These are phyloP conservation scores for Stipa capillata DNA, from an alignment of 176 grass and related monocot genomes.

Conservation along the genomic window DNA sequence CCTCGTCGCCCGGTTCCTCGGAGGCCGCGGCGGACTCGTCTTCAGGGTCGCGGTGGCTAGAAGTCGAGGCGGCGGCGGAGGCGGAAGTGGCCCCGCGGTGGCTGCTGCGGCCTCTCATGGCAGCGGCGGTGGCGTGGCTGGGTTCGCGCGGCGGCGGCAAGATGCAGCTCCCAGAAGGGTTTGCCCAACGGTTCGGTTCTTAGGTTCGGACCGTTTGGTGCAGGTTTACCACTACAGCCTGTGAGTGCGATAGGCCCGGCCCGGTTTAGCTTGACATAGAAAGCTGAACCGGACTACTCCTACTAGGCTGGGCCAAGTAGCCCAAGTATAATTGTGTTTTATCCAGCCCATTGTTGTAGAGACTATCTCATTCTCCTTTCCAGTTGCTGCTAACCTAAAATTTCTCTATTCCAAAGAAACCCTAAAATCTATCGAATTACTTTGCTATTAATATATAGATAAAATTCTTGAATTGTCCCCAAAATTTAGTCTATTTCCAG, in stretches of 20 bases:
- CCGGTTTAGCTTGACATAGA: background rate
- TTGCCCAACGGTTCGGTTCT: background rate
- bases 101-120: constrained; percentile 37
- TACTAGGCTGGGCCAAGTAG: background rate
- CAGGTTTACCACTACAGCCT: background rate
- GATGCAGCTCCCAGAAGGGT: background rate
- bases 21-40: background rate
- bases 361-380: background rate
- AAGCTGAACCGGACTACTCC: background rate
- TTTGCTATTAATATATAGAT: no score
- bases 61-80: background rate
- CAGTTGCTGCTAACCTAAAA: no score
- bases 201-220: background rate
- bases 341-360: background rate
- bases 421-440: no score
- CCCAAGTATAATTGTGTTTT: background rate
- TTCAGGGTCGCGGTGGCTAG: background rate
- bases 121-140: background rate
- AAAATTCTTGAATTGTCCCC: no score
- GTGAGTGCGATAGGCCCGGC: background rate
- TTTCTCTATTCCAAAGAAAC: no score
- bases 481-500: no score
- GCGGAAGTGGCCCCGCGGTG: no score
- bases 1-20: constrained; percentile 6
- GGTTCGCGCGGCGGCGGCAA: no score